phyloP scores from a whole-genome alignment of 1,284 basidiomycete species.

The Trametes sp. region DNA sequence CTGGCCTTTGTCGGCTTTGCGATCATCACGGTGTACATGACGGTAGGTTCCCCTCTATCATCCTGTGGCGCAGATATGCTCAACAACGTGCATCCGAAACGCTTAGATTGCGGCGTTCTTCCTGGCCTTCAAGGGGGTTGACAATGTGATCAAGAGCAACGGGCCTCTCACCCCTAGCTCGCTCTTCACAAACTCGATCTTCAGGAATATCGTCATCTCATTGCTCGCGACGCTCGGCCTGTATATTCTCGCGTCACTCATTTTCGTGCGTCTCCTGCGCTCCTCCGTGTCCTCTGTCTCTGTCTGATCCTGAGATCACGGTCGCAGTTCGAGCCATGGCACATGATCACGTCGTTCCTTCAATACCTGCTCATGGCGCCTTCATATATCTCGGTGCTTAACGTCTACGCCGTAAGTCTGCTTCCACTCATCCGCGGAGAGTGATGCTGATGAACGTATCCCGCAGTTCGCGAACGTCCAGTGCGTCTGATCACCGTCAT shows the following conservation, averaged over 20 bases:
- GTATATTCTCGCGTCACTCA: constrained; percentile 81
- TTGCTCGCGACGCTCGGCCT: constrained; percentile 87
- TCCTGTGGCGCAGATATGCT: constrained; percentile 16
- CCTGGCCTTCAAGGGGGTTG: constrained; percentile 82
- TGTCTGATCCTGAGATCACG: constrained; percentile 19
- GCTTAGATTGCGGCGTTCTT: constrained; percentile 76
- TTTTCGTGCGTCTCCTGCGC: too few species aligned
- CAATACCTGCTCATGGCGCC: constrained; percentile 94
- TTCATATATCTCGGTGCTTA: too few species aligned
- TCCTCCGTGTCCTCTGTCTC: too few species aligned
- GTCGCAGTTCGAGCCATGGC: constrained; percentile 85
- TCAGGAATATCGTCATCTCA: constrained; percentile 88
- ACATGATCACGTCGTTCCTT: constrained; percentile 91
- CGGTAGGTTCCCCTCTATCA: constrained; percentile 53
- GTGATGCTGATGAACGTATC: constrained; percentile 24
- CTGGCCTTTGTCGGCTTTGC: constrained; percentile 85
- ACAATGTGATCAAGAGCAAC: constrained; percentile 58
- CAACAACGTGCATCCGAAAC: constrained; percentile 20
- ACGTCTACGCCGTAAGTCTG: constrained; percentile 82
- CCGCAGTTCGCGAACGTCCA: constrained; percentile 85
- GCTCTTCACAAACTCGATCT: constrained; percentile 80
- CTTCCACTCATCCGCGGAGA: constrained; percentile 7
- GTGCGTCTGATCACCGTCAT: constrained; percentile 42
- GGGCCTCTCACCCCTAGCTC: constrained; percentile 58
- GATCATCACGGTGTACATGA: constrained; percentile 93